These are phyloP conservation scores for Aphanomyces cochlioides DNA, from an alignment of 352 stramenopile genomes.

Conservation along the genomic window DNA sequence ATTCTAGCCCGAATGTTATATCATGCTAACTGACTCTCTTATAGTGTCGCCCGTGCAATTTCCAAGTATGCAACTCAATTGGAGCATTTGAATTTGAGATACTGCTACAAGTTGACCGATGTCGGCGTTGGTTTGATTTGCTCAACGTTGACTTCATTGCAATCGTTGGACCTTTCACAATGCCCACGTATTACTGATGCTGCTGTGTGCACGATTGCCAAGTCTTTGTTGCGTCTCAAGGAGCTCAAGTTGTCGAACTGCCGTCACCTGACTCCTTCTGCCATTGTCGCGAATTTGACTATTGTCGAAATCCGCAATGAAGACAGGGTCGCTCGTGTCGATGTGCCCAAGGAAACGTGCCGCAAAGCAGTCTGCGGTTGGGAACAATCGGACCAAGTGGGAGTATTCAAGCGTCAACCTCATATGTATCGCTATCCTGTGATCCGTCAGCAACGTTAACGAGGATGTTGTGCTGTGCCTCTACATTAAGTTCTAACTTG, in stretches of 20 bases:
- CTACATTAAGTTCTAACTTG: background rate
- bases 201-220: constrained; percentile 56
- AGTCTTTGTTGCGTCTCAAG: constrained; percentile 50
- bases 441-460: background rate
- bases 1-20: background rate
- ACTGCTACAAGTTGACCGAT: constrained; percentile 86
- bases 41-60: constrained; percentile 45
- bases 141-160: constrained; percentile 41
- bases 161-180: constrained; percentile 77
- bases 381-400: constrained; percentile 3
- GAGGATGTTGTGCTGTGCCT: background rate
- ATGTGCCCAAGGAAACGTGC: background rate
- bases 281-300: constrained; percentile 64
- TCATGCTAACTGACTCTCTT: constrained; percentile 37
- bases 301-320: constrained; percentile 74
- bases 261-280: constrained; percentile 68
- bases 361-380: background rate
- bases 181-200: constrained; percentile 74
- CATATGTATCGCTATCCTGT: background rate
- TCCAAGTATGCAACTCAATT: constrained; percentile 35
- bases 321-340: constrained; percentile 65
- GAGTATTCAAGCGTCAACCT: background rate
- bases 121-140: constrained; percentile 54
- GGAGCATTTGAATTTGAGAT: constrained; percentile 71
- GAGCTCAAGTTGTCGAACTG: constrained; percentile 81